Base-by-base conservation (phyloP, 169 alveolate species). In the Eimeria praecox region DNA sequence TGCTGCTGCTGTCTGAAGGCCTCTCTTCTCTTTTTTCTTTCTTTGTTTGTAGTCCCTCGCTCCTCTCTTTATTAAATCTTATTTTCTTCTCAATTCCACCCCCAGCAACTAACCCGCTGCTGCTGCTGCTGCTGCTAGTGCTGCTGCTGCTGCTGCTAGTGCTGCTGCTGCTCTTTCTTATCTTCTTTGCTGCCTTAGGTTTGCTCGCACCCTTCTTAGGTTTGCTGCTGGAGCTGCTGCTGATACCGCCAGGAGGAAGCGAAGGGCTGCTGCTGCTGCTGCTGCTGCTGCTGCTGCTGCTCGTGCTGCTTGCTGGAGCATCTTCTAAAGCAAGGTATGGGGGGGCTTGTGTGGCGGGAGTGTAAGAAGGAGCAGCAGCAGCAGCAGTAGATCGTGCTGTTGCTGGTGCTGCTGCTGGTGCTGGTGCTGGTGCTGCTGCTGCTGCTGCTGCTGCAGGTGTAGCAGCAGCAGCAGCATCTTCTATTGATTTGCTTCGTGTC, bases 231-330 rank as follows among this genome's bases (percentile, higher is more conserved):
- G 5, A 9, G 66, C 66, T 56, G 66, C 66, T 56, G 66, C 66
- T 56, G 66, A 18, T 56, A 27, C 66, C 20, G 66, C 66, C 59
- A 18, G 27, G 18, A 56, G 66, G 27, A 5, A 56, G 66, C 5
- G 66, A 27, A 56, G 27, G 27, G 24, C n/a, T 56, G 66, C 66
- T 56, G 66, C 66, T 56, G 66, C 66, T 56, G 66, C 24, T 16
- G 66, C 66, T 56, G 66, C 66, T 56, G 66, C 66, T 56, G 66
- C 66, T 56, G 24, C n/a, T 56, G 66, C 66, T 56, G 66, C 66
- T 56, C n/a, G n/a, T 56, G 66, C 24, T 16, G 66, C 59, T 9
- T 52, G 66, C 27, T 14, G 66, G 66, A 3, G n/a, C 66, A 56
- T 56, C 66, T 56, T 56, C 66, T 56, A 56, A 9, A 2, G 66